Evolutionary conservation across 169 alveolate species (phyloP), one percentile per base, ranked within the genome.

Genomic region (Theileria sp.): DNA sequence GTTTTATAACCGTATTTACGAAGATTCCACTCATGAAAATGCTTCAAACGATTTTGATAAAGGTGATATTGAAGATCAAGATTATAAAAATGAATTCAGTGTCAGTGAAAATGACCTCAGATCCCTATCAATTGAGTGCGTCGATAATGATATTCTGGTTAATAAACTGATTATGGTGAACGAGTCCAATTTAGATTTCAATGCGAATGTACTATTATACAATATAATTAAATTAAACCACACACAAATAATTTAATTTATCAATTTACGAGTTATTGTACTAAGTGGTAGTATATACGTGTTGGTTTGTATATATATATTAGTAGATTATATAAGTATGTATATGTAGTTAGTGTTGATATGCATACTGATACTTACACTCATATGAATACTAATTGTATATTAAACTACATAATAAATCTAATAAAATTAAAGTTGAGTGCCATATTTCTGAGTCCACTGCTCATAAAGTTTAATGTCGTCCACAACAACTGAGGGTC

Each of bases 381-480:
- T 32, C 8, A 5, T 3, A 32, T 32, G 36, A 32, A 32, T 1
- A 32, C 8, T 32, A 5, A n/a, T 32, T 3, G 5, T 32, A 32
- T 5, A 32, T 32, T 32, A 32, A 32, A 32, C 36, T 32, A 32
- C 36, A 32, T 32, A 5, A 32, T 32, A 32, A 32, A 32, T 32
- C 36, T 32, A 5, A 32, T 28, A 2, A 28, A 25, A 13, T 10
- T 51, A 65, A 49, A 91, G 92, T 49, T 76, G 79, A 81, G 86
- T 87, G 64, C 94, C 94, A 64, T 91, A 82, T 64, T 87, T 86
- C 7, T 78, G 70, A 28, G 94, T 91, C 94, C 94, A 91, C 50
- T 91, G 92, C 19, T 76, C 90, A 74, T 87, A 91, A 28, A 72
- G 82, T 51, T 80, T 86, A 54, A 91, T 77, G 70, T 87, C 94